A percentile compares a stretch with the other conserved stretches of the same genome.
phyloP scores from a whole-genome alignment of 2,329 filamentous ascomycete species.

The Diaporthe destruens region DNA sequence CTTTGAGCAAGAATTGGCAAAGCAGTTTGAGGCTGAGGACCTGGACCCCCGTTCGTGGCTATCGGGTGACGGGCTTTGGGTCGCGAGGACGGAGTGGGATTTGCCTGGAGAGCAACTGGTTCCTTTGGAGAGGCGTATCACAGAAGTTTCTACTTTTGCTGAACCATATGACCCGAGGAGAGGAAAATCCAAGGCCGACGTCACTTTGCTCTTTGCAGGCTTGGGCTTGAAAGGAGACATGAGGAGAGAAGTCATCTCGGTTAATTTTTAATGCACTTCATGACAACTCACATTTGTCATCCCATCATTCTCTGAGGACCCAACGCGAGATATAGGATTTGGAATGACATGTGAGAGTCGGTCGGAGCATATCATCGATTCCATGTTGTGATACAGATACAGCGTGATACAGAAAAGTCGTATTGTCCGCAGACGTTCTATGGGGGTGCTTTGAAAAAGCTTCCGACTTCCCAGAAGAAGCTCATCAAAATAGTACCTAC shows the following conservation, averaged over 20 bases:
- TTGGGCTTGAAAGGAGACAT: background rate
- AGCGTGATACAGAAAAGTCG: background rate
- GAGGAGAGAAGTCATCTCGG: slow-evolving; percentile 8
- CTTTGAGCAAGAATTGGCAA: slow-evolving; percentile 12
- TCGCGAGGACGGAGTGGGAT: slow-evolving; percentile 19
- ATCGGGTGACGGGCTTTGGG: background rate
- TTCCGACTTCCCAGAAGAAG: background rate
- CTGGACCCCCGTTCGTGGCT: slow-evolving; percentile 23
- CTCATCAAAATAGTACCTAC: no score
- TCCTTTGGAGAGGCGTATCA: slow-evolving; percentile 24
- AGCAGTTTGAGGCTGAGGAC: slow-evolving; percentile 33
- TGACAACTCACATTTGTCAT: background rate
- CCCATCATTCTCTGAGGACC: background rate
- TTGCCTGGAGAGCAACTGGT: slow-evolving; percentile 12
- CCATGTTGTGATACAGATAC: background rate
- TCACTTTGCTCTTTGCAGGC: slow-evolving; percentile 29
- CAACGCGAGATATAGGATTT: background rate
- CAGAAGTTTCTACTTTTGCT: slow-evolving; percentile 3
- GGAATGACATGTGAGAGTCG: background rate
- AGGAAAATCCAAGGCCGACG: slow-evolving; percentile 19
- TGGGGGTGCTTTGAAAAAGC: background rate
- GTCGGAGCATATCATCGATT: background rate
- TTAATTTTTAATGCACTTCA: slow-evolving; percentile 10
- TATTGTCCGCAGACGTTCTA: background rate
- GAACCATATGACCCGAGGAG: slow-evolving; percentile 32